Evolutionary conservation across 2,329 filamentous ascomycete species (phyloP), one percentile per base, ranked within the genome.

Genomic region (Cordyceps tenuipes): DNA sequence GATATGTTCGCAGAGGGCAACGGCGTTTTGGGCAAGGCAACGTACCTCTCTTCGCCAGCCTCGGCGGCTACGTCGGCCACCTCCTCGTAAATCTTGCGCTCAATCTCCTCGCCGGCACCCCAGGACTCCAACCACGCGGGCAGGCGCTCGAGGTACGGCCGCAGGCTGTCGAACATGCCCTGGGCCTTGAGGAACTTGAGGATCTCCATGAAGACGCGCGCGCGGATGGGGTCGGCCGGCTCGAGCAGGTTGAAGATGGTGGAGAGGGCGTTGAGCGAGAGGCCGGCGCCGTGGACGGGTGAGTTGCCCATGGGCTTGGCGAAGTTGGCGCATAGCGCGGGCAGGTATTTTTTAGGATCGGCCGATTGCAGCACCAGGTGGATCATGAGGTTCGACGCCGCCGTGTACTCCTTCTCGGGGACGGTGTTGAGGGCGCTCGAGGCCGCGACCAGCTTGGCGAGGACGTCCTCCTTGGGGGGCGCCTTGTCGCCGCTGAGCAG

Each of bases 161-260:
- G 87, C 67, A 99, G 79, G 64, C 86, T 86, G 65, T 97, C 92
- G 70, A 91, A 99, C 74, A 90, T 84, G 70, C 83, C 80, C 68
- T 88, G 82, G 61, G 79, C 75, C 72, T 88, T 88, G 73, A 97
- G 85, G 68, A 97, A 89, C 68, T 87, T 87, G 64, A 97, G 77
- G 67, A 97, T 91, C 69, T 91, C 86, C 73, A 94, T 82, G 70
- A 99, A 90, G 62, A 99, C 91, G 72, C 96, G 89, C 76, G 88
- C 96, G 63, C 94, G 87, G 71, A 90, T 83, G 59, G 90, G 87
- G 71, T 91, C 88, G 69, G 86, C 80, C 63, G 86, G 78, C 66
- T 86, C 78, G 66, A 97, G 83, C 66, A 95, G 88, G 82, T 99
- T 99, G 87, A 97, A 99, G 71, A 99, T 86, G 68, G 92, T 97